Conservation (phyloP, 2,329 filamentous ascomycete genomes). For the Ophioceras dolichostomum region DNA sequence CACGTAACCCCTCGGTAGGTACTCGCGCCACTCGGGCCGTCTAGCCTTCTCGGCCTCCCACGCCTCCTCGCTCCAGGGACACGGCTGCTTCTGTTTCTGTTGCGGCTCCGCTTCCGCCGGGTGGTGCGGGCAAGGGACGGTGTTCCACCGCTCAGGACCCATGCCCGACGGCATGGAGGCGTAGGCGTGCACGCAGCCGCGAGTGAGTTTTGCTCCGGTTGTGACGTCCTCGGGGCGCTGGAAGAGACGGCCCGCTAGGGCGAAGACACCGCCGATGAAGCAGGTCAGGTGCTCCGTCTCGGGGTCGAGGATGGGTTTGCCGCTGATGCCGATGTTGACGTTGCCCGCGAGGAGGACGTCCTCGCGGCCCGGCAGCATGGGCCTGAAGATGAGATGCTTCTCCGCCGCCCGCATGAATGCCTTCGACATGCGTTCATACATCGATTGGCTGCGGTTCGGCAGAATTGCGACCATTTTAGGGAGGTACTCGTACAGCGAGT, state of each 20-base stretch:
- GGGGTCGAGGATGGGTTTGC: conserved; percentile 19
- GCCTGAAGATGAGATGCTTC: conserved; percentile 49
- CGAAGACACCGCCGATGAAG: conserved; percentile 61
- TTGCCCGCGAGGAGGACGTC: conserved; percentile 49
- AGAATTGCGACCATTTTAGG: conserved; percentile 38
- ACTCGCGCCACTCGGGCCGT: not conserved
- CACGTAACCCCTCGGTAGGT: not conserved
- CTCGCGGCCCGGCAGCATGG: conserved; percentile 43
- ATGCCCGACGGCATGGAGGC: conserved; percentile 42
- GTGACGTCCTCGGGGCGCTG: conserved; percentile 37
- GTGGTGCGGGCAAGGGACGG: conserved; percentile 27
- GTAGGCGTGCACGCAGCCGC: conserved; percentile 53
- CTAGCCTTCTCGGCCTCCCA: not conserved
- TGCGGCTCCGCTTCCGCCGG: conserved; percentile 25
- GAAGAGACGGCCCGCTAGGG: conserved; percentile 52
- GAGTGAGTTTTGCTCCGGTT: conserved; percentile 42
- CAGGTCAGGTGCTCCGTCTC: conserved; percentile 49
- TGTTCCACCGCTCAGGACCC: conserved; percentile 43
- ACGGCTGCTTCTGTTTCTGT: not conserved
- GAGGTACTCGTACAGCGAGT: conserved; percentile 36
- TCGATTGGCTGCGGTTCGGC: conserved; percentile 43
- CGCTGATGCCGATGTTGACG: conserved; percentile 9
- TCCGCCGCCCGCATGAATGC: conserved; percentile 47
- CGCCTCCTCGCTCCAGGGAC: not conserved
- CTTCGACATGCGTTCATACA: conserved; percentile 50